Base-by-base conservation (phyloP, 2,329 filamentous ascomycete species). In the Cordyceps militaris region DNA sequence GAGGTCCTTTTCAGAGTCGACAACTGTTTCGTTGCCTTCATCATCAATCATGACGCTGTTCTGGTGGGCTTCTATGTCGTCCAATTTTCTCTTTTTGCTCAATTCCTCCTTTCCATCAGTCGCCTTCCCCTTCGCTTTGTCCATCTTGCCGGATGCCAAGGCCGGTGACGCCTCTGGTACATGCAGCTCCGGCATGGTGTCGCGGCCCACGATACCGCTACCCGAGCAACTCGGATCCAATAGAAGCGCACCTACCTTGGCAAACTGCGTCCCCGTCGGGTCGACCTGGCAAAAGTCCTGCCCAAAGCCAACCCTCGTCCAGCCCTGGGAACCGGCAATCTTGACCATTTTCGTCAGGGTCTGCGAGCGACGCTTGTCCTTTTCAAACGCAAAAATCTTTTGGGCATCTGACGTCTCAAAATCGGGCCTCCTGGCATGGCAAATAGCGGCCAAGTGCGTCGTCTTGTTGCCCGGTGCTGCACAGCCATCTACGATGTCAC, bases 381-480 rank as follows among this genome's bases (percentile, higher is more conserved):
- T 88, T 69, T 96, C 91, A 65, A 91, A 94, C 0, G 91, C 91
- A 63, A 85, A 85, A 24, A 99, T 86, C 1, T 63, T 69, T 48
- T 73, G 71, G 30, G 64, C 61, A 2, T 38, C 55, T 5, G 32
- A 26, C 30, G 65, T 70, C 21, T 67, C 69, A 60, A 68, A 70
- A 42, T 72, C 74, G 0, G 71, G 70, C 3, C 68, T 68, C 54
- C 73, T 73, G 50, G 71, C 74, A 54, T 70, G 76, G 50, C 94
- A 67, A 4, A 97, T 83, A 2, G 91, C 88, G 0, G 92, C 91
- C 48, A 96, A 74, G 70, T 97, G 94, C 8, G 93, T 97, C 1
- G 94, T 97, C 74, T 99, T 99, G 71, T 99, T 99, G 6, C 94
- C 94, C 1, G 94, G 94, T 0, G 94, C 94, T 0, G 94, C 90